A percentile compares a stretch with the other conserved stretches of the same genome.
phyloP scores from a whole-genome alignment of 2,329 filamentous ascomycete genomes.

The Trichoderma atroviride region DNA sequence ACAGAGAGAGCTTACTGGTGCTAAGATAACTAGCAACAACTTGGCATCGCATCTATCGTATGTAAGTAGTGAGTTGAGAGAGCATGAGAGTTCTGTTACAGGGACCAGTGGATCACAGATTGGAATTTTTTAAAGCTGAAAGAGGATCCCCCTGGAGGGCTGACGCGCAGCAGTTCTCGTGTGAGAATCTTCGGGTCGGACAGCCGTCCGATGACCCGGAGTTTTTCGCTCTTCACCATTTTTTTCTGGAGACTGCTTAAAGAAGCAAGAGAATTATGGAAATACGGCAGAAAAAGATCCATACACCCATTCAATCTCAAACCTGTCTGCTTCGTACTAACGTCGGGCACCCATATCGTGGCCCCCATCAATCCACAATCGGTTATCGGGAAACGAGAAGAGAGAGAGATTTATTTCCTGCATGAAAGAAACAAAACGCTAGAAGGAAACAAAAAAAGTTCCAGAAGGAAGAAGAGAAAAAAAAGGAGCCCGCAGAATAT shows the following conservation, averaged over 20 bases:
- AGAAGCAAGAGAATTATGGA: not conserved
- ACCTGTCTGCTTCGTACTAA: not conserved
- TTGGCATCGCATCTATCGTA: not conserved
- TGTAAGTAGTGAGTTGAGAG: not conserved
- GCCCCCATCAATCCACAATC: conserved; percentile 1
- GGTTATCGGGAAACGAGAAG: conserved; percentile 7
- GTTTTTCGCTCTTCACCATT: not conserved
- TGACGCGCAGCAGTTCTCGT: conserved; percentile 12
- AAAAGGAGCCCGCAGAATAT: not conserved
- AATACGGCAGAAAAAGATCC: not conserved
- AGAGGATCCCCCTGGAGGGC: not conserved
- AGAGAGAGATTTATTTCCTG: not conserved
- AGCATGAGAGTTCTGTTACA: not conserved
- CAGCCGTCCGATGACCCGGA: conserved; percentile 4
- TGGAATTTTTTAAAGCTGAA: not conserved
- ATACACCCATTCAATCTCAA: not conserved
- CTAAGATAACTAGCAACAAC: not conserved
- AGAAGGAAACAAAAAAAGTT: not conserved
- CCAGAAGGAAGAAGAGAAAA: not conserved
- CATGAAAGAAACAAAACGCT: conserved; percentile 2
- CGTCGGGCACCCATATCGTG: not conserved
- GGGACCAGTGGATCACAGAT: not conserved
- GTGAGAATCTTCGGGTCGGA: conserved; percentile 5
- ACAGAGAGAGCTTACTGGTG: not conserved
- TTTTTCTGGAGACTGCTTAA: not conserved